Percentiles rank a stretch among this genome's conserved stretches.
Evolutionary conservation across 2,329 filamentous ascomycete species (phyloP).

Genomic region (Mycosphaerelloides madeirae): DNA sequence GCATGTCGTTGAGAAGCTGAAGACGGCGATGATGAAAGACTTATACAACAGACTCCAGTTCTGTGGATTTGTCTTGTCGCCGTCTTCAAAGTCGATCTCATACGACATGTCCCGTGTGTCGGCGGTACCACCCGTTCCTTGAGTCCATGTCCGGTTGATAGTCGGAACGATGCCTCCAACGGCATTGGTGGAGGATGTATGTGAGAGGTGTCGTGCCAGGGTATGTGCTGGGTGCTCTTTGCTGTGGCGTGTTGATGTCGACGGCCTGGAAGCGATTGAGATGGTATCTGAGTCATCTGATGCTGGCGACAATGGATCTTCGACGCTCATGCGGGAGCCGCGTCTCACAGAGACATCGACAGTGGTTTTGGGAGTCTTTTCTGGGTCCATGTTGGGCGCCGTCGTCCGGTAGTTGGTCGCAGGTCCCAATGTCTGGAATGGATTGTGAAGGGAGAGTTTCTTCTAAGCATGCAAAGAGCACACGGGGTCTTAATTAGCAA

Average conservation of each 20-base stretch:
- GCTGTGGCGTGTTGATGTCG: slow-evolving; percentile 17
- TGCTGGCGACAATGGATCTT: slow-evolving; percentile 21
- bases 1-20: slow-evolving; percentile 54
- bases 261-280: slow-evolving; percentile 17
- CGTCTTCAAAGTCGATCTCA: slow-evolving; percentile 66
- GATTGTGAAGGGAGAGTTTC: too few relatives aligned
- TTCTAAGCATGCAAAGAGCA: too few relatives aligned
- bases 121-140: slow-evolving; percentile 19
- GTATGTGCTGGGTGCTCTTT: slow-evolving; percentile 20
- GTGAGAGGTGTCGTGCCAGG: slow-evolving; percentile 25
- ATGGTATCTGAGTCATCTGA: slow-evolving; percentile 24
- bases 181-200: slow-evolving; percentile 26
- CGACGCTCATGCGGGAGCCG: slow-evolving; percentile 25
- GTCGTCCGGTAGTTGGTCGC: too few relatives aligned
- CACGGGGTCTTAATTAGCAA: too few relatives aligned
- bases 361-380: slow-evolving; percentile 6
- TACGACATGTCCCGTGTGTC: slow-evolving; percentile 50
- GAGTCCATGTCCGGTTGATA: slow-evolving; percentile 16
- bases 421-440: too few relatives aligned
- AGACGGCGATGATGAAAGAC: slow-evolving; percentile 49
- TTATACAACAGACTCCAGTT: slow-evolving; percentile 64
- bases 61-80: slow-evolving; percentile 60
- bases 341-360: slow-evolving; percentile 11
- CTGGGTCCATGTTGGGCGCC: slow-evolving; percentile 11
- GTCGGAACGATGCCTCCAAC: slow-evolving; percentile 26